These are phyloP conservation scores for Haberlea rhodopensis DNA, from an alignment of 257 asterid species.

Conservation along the genomic window DNA sequence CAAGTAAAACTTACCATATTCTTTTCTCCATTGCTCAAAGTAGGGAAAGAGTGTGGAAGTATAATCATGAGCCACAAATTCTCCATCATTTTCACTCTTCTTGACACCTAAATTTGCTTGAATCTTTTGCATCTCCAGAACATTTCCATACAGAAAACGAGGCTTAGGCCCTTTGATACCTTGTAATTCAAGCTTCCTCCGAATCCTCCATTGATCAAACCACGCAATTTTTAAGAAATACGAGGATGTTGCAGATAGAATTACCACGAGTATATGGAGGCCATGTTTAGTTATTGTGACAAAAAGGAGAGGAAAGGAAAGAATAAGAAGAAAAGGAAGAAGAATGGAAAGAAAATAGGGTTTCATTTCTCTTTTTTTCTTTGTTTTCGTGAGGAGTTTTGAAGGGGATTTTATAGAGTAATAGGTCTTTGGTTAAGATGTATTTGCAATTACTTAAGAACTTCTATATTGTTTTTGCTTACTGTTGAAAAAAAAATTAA, in stretches of 20 bases:
- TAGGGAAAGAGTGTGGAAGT: constrained; percentile 79
- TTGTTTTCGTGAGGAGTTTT: not conserved
- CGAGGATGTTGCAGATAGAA: constrained; percentile 21
- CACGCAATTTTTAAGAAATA: constrained; percentile 35
- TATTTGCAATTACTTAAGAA: no score
- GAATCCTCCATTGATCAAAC: constrained; percentile 37
- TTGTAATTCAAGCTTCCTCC: constrained; percentile 57
- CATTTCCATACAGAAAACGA: constrained; percentile 53
- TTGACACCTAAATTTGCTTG: constrained; percentile 36
- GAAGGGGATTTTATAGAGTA: not conserved
- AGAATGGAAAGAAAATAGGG: constrained; percentile 22
- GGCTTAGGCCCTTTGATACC: constrained; percentile 80
- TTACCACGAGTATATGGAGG: not conserved
- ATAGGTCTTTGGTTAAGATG: no score
- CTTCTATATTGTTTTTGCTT: no score
- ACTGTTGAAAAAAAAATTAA: no score
- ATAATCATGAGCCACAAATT: constrained; percentile 79
- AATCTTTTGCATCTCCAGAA: constrained; percentile 67
- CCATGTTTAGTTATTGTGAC: not conserved
- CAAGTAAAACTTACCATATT: constrained; percentile 44
- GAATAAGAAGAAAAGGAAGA: constrained; percentile 15
- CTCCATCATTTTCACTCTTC: constrained; percentile 26
- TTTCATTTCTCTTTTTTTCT: constrained; percentile 36
- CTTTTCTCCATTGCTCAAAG: constrained; percentile 80
- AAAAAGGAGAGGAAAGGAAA: constrained; percentile 11